Percentiles rank a stretch among this genome's conserved stretches.
These are phyloP conservation scores for Micromonas pusilla DNA, from an alignment of 139 green algal genomes.

Conservation along the genomic window DNA sequence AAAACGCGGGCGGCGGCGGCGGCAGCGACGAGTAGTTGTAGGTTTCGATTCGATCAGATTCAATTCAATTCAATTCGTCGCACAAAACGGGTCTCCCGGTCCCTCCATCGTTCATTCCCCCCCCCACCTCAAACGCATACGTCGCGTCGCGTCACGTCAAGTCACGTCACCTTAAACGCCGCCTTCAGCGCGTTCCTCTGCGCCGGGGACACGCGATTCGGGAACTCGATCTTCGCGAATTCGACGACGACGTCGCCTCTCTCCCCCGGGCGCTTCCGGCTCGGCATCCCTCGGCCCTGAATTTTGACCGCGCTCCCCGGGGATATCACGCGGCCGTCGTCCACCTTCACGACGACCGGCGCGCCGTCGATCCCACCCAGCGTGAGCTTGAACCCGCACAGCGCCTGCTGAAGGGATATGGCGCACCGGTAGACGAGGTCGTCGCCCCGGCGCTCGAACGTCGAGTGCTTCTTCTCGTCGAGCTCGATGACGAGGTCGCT, in stretches of 20 bases:
- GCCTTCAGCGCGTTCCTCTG: not conserved
- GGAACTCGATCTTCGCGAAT: slow-evolving; percentile 43
- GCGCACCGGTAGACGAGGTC: not conserved
- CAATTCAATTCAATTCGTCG: too few species aligned
- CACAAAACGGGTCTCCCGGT: too few species aligned
- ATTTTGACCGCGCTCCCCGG: slow-evolving; percentile 36
- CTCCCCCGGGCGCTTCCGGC: slow-evolving; percentile 36
- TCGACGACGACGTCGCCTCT: slow-evolving; percentile 40
- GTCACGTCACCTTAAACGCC: not conserved
- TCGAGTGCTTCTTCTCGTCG: slow-evolving; percentile 78
- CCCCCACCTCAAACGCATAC: too few species aligned
- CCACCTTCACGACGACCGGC: slow-evolving; percentile 30
- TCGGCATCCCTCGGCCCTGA: slow-evolving; percentile 40
- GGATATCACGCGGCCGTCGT: slow-evolving; percentile 43
- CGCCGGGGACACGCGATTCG: slow-evolving; percentile 12
- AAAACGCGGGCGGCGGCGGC: not conserved
- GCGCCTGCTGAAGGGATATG: slow-evolving; percentile 2
- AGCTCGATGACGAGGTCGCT: slow-evolving; percentile 96
- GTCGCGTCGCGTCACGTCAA: too few species aligned
- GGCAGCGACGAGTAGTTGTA: not conserved
- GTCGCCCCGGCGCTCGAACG: slow-evolving; percentile 78
- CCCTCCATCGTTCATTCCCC: too few species aligned
- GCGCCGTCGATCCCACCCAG: slow-evolving; percentile 32
- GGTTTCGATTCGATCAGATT: too few species aligned
- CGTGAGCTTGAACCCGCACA: slow-evolving; percentile 27